These are phyloP conservation scores for Teunomyces tritomae DNA, from an alignment of 805 yeast species.

Conservation along the genomic window DNA sequence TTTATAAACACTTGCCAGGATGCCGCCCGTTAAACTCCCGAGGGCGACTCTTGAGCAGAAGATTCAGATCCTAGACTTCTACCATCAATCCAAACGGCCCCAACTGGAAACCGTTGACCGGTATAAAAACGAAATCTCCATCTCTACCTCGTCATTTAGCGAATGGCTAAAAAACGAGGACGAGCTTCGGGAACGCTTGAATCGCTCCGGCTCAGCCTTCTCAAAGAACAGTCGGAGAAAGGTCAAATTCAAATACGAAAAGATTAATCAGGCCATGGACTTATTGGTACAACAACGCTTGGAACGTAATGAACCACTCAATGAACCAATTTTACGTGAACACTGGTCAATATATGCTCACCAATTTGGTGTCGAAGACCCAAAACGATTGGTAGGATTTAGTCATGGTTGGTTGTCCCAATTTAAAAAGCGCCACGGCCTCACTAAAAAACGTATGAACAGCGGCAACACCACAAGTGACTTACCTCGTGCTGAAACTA, in stretches of 20 bases:
- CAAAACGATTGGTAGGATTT: conserved; percentile 52
- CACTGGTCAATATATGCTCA: conserved; percentile 57
- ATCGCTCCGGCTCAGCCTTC: conserved; percentile 26
- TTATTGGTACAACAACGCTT: conserved; percentile 45
- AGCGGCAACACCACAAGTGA: conserved; percentile 8
- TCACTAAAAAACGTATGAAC: conserved; percentile 34
- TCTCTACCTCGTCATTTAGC: conserved; percentile 58
- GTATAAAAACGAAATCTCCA: conserved; percentile 48
- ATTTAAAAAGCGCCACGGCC: conserved; percentile 57
- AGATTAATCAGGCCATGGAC: conserved; percentile 61
- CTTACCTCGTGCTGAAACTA: neutral
- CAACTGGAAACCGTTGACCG: conserved; percentile 58
- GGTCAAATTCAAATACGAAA: conserved; percentile 52
- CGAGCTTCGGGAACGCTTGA: conserved; percentile 46
- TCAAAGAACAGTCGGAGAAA: conserved; percentile 41
- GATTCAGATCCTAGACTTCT: conserved; percentile 51
- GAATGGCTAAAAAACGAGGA: conserved; percentile 60
- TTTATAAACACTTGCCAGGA: neutral
- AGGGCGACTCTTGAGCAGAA: conserved; percentile 61
- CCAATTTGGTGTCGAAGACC: conserved; percentile 57
- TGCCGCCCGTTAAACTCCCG: conserved; percentile 28
- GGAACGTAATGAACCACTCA: conserved; percentile 45
- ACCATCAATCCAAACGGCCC: conserved; percentile 46
- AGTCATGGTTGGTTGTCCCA: conserved; percentile 65
- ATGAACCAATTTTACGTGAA: conserved; percentile 54